These are phyloP conservation scores for Pyrenophora teres DNA, from an alignment of 2,329 filamentous ascomycete species.

Conservation along the genomic window DNA sequence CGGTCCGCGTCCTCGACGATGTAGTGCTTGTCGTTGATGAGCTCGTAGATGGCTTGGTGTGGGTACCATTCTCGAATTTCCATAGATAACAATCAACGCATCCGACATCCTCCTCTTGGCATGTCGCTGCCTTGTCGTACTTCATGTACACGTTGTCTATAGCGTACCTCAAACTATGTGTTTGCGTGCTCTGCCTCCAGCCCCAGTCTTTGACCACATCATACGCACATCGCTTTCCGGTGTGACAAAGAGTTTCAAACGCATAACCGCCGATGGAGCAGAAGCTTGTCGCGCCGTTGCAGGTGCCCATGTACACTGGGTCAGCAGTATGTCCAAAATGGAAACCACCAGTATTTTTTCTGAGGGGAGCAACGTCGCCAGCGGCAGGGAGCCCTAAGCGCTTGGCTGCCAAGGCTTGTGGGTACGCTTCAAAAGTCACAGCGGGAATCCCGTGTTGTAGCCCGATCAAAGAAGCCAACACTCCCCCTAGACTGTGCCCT, in stretches of 20 bases:
- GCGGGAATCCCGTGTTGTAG: conserved; percentile 40
- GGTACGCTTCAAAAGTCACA: conserved; percentile 44
- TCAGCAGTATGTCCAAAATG: conserved; percentile 46
- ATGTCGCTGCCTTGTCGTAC: conserved; percentile 41
- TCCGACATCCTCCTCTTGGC: conserved; percentile 40
- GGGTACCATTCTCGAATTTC: conserved; percentile 45
- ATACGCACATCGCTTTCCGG: conserved; percentile 43
- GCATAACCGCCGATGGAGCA: conserved; percentile 45
- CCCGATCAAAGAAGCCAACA: conserved; percentile 43
- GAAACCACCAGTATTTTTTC: conserved; percentile 42
- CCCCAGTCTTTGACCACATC: conserved; percentile 47
- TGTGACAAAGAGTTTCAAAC: conserved; percentile 45
- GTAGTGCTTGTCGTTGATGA: conserved; percentile 32
- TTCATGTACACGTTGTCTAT: conserved; percentile 44
- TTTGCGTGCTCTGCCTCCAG: conserved; percentile 42
- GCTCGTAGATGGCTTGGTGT: conserved; percentile 33
- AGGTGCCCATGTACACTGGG: conserved; percentile 46
- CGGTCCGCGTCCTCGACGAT: conserved; percentile 37
- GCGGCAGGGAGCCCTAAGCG: conserved; percentile 39
- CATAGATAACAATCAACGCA: conserved; percentile 45
- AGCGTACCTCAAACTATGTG: conserved; percentile 40
- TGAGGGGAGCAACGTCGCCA: conserved; percentile 36
- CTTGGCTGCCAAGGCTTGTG: conserved; percentile 42
- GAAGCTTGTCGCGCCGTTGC: conserved; percentile 42
- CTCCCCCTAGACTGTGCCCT: conserved; percentile 44